Evolutionary conservation across 1,284 basidiomycete species (phyloP), one percentile per base, ranked within the genome.

Genomic region (Cryptococcus sp.): DNA sequence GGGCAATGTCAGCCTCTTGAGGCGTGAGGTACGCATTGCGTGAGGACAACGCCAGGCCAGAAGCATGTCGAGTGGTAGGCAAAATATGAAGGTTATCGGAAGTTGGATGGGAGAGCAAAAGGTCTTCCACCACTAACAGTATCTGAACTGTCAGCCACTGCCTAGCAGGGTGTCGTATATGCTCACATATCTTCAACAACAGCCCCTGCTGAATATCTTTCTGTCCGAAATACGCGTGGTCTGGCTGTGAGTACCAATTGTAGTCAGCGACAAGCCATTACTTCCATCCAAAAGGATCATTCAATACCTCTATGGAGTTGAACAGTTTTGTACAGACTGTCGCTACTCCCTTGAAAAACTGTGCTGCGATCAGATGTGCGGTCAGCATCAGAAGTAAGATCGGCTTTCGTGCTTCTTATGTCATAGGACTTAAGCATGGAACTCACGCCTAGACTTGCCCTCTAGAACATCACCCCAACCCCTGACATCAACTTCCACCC

Each of bases 131-230:
- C 75, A 98, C 76, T 77, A 56, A 36, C 12, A 50, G n/a, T 0
- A 9, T 28, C 28, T 35, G 52, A 13, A 39, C 39, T 12, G 36
- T 9, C 15, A 23, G 43, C 48, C n/a, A 28, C 24, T 18, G 20
- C 8, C 15, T 6, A 38, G 38, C 35, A 18, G 33, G 28, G 13
- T 4, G n/a, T 33, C 15, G 36, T 21, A 18, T 38, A 18, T 21
- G 66, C 75, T 46, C 39, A 78, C 77, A 82, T n/a, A 88, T 85
- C 45, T 88, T 86, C 21, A 98, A 82, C 20, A 98, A 78, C 8
- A 98, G 78, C 0, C 89, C 91, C 73, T 98, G 95, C 73, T 98
- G 95, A 55, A 98, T 97, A 71, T 98, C 95, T 75, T 98, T 98
- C 77, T 98, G 95, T 0, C 96, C 95, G 69, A 98, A 97, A 76